Evolutionary conservation across 2,329 filamentous ascomycete species (phyloP), one percentile per base, ranked within the genome.

Genomic region (Colletotrichum godetiae): DNA sequence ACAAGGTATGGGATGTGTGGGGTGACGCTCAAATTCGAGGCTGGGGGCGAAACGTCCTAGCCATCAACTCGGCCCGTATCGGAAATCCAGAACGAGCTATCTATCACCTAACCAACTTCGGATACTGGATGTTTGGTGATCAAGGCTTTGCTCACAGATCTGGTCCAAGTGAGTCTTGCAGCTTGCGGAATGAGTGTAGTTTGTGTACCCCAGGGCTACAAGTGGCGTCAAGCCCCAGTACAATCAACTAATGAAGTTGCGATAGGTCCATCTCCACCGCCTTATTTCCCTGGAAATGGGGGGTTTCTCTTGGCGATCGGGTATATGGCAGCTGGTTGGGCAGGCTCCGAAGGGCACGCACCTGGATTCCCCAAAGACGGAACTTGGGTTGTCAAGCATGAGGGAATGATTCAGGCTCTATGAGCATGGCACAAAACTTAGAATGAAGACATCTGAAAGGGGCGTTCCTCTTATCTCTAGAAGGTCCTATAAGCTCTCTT

Each of bases 41-140:
- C 0, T 88, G 86, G 86, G 85, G 86, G 22, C 82, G 86, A 5
- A 83, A 83, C 0, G 81, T 86, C 70, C 73, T 87, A n/a, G 85
- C 86, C 0, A 87, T 88, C 75, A 87, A 84, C 62, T 80, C 83
- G 4, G 79, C 82, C 1, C 77, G 82, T 19, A 77, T 87, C 27
- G 83, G 84, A 0, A 81, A 85, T n/a, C 78, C 78, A 0, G 81
- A 85, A 13, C 77, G 82, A 2, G 86, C 86, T 0, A 79, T 87
- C 27, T 78, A 78, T 8, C 82, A 84, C 67, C 61, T 86, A 5
- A 85, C 84, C 1, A 81, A 81, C 22, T 84, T 81, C 27, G 81
- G 81, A n/a, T 83, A 82, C 62, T 84, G 82, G 82, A 76, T 75
- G 4, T 84, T 84, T 74, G 82, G 84, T 52, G 82, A 84, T 63